Conservation (phyloP, 768 basidiomycete genomes). For the Brasilioporus rufonigricans region DNA sequence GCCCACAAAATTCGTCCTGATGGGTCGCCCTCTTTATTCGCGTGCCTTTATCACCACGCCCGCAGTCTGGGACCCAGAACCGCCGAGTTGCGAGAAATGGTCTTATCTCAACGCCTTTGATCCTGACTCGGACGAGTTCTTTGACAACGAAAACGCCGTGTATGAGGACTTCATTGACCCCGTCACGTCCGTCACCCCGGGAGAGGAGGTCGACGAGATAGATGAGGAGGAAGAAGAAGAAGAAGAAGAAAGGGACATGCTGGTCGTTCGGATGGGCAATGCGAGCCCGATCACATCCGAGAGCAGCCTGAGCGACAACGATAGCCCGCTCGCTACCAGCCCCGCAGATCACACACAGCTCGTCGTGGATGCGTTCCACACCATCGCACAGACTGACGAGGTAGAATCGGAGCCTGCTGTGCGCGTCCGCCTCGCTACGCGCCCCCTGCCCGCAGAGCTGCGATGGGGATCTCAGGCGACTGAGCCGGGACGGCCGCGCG, state of each 20-base stretch:
- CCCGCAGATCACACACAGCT: conserved; percentile 36
- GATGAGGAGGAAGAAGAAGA: conserved; percentile 3
- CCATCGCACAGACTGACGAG: conserved; percentile 23
- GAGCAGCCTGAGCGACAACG: conserved; percentile 43
- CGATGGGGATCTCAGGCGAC: conserved; percentile 2
- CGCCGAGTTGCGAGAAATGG: conserved; percentile 53
- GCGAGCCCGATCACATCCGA: conserved; percentile 40
- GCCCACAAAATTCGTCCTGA: conserved; percentile 18
- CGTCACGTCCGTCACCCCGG: conserved; percentile 13
- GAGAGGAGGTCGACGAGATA: conserved; percentile 18
- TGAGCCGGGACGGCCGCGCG: conserved; percentile 1
- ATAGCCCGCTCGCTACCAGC: conserved; percentile 49
- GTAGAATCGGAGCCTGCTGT: conserved; percentile 13
- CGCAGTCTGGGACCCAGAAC: conserved; percentile 45
- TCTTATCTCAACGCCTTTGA: conserved; percentile 66
- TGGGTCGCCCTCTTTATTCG: conserved; percentile 65
- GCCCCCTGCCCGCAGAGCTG: conserved; percentile 6
- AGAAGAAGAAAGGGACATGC: conserved; percentile 33
- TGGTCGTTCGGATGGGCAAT: conserved; percentile 29
- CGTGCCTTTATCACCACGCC: conserved; percentile 37
- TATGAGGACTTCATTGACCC: conserved; percentile 66
- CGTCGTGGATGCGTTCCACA: conserved; percentile 37
- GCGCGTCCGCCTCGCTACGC: conserved; percentile 25
- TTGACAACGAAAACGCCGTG: conserved; percentile 51
- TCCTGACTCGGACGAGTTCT: conserved; percentile 80